Evolutionary conservation across 1,284 basidiomycete species (phyloP), one percentile per base, ranked within the genome.

Genomic region (Gymnopus androsaceus): DNA sequence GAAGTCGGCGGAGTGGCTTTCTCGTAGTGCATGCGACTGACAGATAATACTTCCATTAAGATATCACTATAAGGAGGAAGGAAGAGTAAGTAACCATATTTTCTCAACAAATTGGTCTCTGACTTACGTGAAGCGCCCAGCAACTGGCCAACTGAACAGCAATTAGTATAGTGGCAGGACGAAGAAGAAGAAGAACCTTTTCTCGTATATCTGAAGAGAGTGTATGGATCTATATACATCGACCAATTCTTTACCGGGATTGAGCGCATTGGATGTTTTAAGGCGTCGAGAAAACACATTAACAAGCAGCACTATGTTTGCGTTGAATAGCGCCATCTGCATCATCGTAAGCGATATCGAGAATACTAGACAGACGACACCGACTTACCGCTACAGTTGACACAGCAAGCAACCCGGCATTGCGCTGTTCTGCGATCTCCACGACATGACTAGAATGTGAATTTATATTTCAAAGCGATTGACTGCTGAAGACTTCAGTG

Each of bases 161-260:
- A 40, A 8, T n/a, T n/a, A 6, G n/a, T 14, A 8, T 7, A n/a
- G 37, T n/a, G n/a, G 17, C 14, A 40, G 37, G 37, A 19, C 5
- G n/a, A 17, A 19, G n/a, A 19, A 3, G 30, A 34, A 31, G 2
- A 36, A 31, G 14, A 11, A 69, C 74, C 68, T 64, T 41, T 61
- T 56, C 57, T 78, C 77, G 42, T 65, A 66, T 37, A 46, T 54
- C 38, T 78, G 78, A n/a, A 90, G 73, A 15, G 82, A 76, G 36
- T 79, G 72, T 67, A 92, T 79, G 62, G 88, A 89, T 61, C 81
- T 83, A 54, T 83, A 74, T 30, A 92, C 82, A 61, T 90, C 85
- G 47, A 73, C 73, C 70, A 87, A 78, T 58, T 87, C 83, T 59
- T 82, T 80, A 37, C 76, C 72, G 1, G 78, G 73, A 60, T 88